Percentiles rank a stretch among this genome's conserved stretches.
Evolutionary conservation across 2,329 filamentous ascomycete genomes (phyloP).

Genomic region (Paecilomyces sp.): DNA sequence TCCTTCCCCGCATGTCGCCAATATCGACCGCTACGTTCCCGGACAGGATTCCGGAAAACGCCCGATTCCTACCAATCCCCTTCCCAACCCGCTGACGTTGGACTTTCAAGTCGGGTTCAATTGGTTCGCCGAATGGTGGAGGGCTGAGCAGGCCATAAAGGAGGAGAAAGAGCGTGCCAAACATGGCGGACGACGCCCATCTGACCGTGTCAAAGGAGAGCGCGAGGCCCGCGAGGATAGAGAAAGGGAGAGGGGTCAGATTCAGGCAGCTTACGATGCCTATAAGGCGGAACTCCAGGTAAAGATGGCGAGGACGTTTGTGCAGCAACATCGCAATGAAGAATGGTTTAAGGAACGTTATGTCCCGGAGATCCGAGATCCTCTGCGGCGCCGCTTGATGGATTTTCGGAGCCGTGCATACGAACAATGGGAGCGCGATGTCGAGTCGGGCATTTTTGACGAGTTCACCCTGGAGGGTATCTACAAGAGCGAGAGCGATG

Average conservation of each 20-base stretch:
- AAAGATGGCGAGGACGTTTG: slow-evolving; percentile 80
- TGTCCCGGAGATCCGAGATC: slow-evolving; percentile 70
- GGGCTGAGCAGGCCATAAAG: slow-evolving; percentile 55
- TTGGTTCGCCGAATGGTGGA: slow-evolving; percentile 64
- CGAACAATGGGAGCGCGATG: slow-evolving; percentile 79
- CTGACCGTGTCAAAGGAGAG: slow-evolving; percentile 53
- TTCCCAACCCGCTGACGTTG: slow-evolving; percentile 55
- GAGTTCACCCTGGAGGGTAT: slow-evolving; percentile 92
- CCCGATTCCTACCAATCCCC: slow-evolving; percentile 47
- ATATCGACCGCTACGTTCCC: slow-evolving; percentile 60
- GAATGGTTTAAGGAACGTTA: slow-evolving; percentile 99
- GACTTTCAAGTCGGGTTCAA: slow-evolving; percentile 62
- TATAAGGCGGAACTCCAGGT: slow-evolving; percentile 61
- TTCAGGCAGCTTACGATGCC: slow-evolving; percentile 57
- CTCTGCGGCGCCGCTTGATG: slow-evolving; percentile 66
- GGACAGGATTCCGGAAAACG: slow-evolving; percentile 52
- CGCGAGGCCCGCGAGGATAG: slow-evolving; percentile 56
- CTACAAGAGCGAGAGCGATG: slow-evolving; percentile 87
- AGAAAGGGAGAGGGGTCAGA: slow-evolving; percentile 55
- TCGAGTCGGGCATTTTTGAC: slow-evolving; percentile 80
- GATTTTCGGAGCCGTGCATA: slow-evolving; percentile 74
- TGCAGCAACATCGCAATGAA: slow-evolving; percentile 85
- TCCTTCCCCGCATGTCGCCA: slow-evolving; percentile 50
- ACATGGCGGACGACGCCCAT: slow-evolving; percentile 49
- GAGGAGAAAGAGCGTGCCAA: slow-evolving; percentile 57